phyloP scores from a whole-genome alignment of 2,329 filamentous ascomycete species.

The Aschersonia sp. region DNA sequence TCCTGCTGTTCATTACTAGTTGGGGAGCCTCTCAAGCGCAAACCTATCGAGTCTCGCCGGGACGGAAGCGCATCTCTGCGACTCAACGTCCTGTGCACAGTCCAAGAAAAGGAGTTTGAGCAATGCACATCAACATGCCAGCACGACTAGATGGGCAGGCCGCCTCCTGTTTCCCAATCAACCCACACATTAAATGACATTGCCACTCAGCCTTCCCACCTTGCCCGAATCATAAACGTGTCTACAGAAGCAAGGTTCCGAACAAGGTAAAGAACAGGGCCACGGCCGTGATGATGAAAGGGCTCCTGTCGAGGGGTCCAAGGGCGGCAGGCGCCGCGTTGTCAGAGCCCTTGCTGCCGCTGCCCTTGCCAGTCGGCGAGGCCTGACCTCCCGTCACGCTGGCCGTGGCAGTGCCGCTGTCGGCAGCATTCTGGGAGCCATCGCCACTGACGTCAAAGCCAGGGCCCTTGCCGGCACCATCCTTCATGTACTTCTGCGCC shows the following conservation, averaged over 20 bases:
- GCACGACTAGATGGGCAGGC: no score
- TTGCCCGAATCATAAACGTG: background rate
- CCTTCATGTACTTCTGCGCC: conserved; percentile 37
- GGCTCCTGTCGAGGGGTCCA: conserved; percentile 13
- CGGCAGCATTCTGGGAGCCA: conserved; percentile 38
- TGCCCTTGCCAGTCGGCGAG: conserved; percentile 11
- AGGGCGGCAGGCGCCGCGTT: conserved; percentile 15
- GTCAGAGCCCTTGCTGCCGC: conserved; percentile 10
- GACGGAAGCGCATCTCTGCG: no score
- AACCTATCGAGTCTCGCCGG: no score
- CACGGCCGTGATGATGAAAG: conserved; percentile 20
- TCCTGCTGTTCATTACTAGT: no score
- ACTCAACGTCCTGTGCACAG: no score
- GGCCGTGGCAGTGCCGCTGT: conserved; percentile 30
- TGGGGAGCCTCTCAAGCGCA: no score
- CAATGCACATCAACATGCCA: no score
- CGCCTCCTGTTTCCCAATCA: background rate
- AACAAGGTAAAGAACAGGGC: conserved; percentile 22
- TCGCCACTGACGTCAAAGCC: conserved; percentile 34
- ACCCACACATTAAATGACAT: conserved; percentile 2
- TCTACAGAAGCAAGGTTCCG: conserved; percentile 25
- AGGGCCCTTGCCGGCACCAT: conserved; percentile 37
- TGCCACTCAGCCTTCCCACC: background rate
- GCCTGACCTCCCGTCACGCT: conserved; percentile 19
- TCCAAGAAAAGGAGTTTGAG: no score